Base-by-base conservation (phyloP, 176 grass and related monocot species). In the Metroxylon sagu region DNA sequence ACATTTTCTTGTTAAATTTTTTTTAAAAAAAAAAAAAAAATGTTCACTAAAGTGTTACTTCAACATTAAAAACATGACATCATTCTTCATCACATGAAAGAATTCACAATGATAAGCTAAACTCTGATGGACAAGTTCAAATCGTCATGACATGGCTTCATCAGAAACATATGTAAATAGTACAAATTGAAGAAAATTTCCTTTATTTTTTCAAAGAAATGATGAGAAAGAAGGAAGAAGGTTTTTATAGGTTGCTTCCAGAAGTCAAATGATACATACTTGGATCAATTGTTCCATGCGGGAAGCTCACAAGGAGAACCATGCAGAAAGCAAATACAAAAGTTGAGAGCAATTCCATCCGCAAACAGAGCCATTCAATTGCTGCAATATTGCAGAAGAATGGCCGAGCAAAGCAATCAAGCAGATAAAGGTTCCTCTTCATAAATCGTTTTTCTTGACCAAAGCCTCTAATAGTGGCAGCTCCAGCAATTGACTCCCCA, bases 241-340 rank as follows among this genome's bases (percentile, higher is more conserved):
- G 8, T 43, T 43, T 2, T 10, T 43, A 43, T 43, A 10, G 35
- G 35, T 43, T 43, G 35, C 35, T 50, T 60, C 52, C 28, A 57
- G 66, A 79, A 14, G 31, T 19, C 7, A 54, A 65, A 58, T 54
- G 62, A 75, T 39, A 76, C 93, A 76, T 98, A 98, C 93, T 98
- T 80, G 93, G 78, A 83, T 98, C 93, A 5, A 98, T 92, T n/a
- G 81, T 85, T 76, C 93, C 93, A 67, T 82, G 93, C 63, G 87
- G 93, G 66, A 98, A 87, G 74, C 86, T 92, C 68, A 98, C 87
- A 26, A 98, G 87, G 64, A 98, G 87, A 74, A 80, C 76, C 93
- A 98, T 98, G 81, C 93, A 98, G 59, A 98, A 85, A 73, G 81
- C 88, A 48, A 98, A 98, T 49, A 98, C 93, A 17, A 98, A 83